Evolutionary conservation across 164 flowering plant genomes (phyloP).

Genomic region (Pachysandra terminalis): DNA sequence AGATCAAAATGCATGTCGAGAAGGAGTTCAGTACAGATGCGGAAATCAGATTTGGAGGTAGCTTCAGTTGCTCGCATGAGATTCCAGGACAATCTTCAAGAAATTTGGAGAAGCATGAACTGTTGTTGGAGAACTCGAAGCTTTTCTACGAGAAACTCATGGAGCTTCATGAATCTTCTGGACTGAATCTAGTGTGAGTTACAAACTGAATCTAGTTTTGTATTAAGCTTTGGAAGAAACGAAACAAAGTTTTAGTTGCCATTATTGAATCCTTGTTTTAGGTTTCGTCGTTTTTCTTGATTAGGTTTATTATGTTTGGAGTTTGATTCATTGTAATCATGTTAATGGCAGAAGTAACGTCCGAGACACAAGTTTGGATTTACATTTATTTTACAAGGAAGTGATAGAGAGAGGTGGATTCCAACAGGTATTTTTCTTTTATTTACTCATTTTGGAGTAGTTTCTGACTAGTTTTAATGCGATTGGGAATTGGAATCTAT

Average conservation of each 20-base stretch:
- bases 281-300: too few relatives aligned
- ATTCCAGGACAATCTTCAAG: neutral
- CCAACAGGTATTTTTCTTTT: constrained; percentile 23
- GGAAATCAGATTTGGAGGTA: neutral
- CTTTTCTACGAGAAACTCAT: constrained; percentile 25
- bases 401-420: constrained; percentile 46
- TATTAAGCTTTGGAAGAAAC: neutral
- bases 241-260: too few relatives aligned
- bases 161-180: constrained; percentile 20
- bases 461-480: too few relatives aligned
- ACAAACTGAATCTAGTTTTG: neutral
- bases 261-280: too few relatives aligned
- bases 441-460: neutral
- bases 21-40: neutral
- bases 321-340: neutral
- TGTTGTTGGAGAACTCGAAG: constrained; percentile 4
- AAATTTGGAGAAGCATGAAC: neutral
- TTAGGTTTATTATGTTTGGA: too few relatives aligned
- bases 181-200: constrained; percentile 28
- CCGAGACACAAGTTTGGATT: constrained; percentile 23
- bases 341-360: constrained; percentile 26
- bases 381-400: constrained; percentile 35
- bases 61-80: neutral
- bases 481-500: too few relatives aligned
- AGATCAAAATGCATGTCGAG: neutral